A percentile compares a stretch with the other conserved stretches of the same genome.
These are phyloP conservation scores for Dissophora globulifera DNA, from an alignment of 192 early-diverging fungal genomes.

Conservation along the genomic window DNA sequence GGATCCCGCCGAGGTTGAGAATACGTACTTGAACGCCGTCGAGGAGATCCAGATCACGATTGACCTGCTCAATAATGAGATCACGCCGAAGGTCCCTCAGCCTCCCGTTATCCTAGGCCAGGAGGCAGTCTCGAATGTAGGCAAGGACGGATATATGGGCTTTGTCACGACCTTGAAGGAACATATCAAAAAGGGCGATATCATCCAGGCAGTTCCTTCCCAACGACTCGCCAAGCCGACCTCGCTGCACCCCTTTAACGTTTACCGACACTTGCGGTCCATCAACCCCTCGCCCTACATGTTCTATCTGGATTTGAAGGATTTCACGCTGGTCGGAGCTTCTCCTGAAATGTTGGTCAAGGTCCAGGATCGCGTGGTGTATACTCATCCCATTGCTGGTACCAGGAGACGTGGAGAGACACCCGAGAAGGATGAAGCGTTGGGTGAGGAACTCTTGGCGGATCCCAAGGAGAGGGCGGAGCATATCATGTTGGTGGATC, in stretches of 20 bases:
- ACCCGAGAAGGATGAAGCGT: conserved; percentile 85
- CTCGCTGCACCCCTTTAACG: conserved; percentile 96
- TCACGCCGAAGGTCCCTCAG: conserved; percentile 85
- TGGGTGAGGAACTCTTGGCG: conserved; percentile 87
- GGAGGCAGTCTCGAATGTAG: conserved; percentile 86
- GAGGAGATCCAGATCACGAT: conserved; percentile 77
- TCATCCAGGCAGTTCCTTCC: conserved; percentile 97
- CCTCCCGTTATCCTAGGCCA: conserved; percentile 73
- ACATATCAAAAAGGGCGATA: conserved; percentile 95
- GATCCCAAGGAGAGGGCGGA: conserved; percentile 98
- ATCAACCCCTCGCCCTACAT: conserved; percentile 99
- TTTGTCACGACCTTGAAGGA: conserved; percentile 91
- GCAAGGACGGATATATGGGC: conserved; percentile 87
- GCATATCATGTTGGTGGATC: conserved; percentile 99
- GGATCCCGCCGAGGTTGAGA: conserved; percentile 62
- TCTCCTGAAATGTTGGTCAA: conserved; percentile 98
- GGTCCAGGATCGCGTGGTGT: conserved; percentile 83
- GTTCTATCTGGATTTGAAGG: conserved; percentile 97
- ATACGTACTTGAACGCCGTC: conserved; percentile 76
- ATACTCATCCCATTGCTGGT: conserved; percentile 97
- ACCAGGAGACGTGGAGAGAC: conserved; percentile 92
- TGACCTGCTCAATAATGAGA: conserved; percentile 72
- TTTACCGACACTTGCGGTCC: conserved; percentile 93
- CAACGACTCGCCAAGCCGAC: conserved; percentile 91
- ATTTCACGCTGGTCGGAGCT: conserved; percentile 95